Percentiles rank a stretch among this genome's conserved stretches.
phyloP scores from a whole-genome alignment of 2,329 filamentous ascomycete genomes.

The Epichloe hybrida region DNA sequence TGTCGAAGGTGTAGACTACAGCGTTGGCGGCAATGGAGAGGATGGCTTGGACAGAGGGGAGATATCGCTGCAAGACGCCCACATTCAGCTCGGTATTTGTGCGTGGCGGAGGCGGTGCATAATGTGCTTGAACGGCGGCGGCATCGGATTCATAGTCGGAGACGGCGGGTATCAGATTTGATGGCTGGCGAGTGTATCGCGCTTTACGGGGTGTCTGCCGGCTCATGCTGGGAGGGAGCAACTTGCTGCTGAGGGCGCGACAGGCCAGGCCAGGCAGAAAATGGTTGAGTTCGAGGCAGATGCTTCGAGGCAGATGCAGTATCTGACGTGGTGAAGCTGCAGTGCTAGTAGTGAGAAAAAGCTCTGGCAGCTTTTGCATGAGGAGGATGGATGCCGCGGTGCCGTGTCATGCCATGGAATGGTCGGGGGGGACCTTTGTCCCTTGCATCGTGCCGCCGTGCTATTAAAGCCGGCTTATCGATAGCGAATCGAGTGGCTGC shows the following conservation, averaged over 20 bases:
- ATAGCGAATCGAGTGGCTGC: neutral
- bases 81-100: constrained; percentile 82
- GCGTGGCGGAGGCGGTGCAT: constrained; percentile 39
- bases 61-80: constrained; percentile 67
- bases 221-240: constrained; percentile 24
- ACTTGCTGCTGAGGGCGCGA: neutral
- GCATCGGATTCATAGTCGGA: constrained; percentile 58
- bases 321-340: too few relatives aligned
- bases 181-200: constrained; percentile 28
- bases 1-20: constrained; percentile 70
- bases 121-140: constrained; percentile 26
- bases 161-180: constrained; percentile 25
- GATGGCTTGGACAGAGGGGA: constrained; percentile 59
- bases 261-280: neutral
- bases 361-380: too few relatives aligned
- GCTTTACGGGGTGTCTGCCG: constrained; percentile 27
- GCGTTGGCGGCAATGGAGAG: constrained; percentile 73
- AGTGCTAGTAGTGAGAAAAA: too few relatives aligned
- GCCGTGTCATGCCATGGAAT: too few relatives aligned
- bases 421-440: neutral
- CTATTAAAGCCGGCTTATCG: neutral
- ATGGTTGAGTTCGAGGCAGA: neutral
- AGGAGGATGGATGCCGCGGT: too few relatives aligned
- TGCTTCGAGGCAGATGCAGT: too few relatives aligned
- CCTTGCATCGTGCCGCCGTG: neutral